Percentiles rank a stretch among this genome's conserved stretches.
Conservation (phyloP, 2,329 filamentous ascomycete species). For the Colletotrichum theobromicola region DNA sequence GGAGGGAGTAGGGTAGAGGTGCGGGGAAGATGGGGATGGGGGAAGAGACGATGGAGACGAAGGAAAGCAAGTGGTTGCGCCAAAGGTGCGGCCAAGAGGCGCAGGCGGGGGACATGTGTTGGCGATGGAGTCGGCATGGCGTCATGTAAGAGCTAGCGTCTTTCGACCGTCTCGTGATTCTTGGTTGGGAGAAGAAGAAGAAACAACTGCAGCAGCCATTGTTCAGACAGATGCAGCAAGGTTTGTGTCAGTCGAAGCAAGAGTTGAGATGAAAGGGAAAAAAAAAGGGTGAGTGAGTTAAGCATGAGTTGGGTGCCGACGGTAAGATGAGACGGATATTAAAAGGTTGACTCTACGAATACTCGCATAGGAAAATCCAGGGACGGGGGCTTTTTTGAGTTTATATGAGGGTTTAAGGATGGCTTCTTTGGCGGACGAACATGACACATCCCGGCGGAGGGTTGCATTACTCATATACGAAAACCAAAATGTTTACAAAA, state of each 20-base stretch:
- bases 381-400: background rate
- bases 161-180: background rate
- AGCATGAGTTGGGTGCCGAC: background rate
- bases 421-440: background rate
- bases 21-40: slow-evolving; percentile 8
- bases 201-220: background rate
- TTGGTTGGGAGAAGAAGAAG: background rate
- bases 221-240: background rate
- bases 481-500: background rate
- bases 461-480: background rate
- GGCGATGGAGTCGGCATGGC: background rate
- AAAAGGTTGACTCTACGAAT: background rate
- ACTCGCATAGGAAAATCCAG: background rate
- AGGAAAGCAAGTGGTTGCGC: background rate
- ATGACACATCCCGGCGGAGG: background rate
- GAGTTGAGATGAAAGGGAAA: background rate
- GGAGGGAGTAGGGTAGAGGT: background rate
- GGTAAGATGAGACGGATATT: slow-evolving; percentile 4
- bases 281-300: background rate
- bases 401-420: background rate
- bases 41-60: background rate
- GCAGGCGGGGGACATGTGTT: background rate
- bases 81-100: background rate
- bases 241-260: background rate
- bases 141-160: background rate